Conservation (phyloP, 2,329 filamentous ascomycete genomes). For the Alternaria angustiovoidea region DNA sequence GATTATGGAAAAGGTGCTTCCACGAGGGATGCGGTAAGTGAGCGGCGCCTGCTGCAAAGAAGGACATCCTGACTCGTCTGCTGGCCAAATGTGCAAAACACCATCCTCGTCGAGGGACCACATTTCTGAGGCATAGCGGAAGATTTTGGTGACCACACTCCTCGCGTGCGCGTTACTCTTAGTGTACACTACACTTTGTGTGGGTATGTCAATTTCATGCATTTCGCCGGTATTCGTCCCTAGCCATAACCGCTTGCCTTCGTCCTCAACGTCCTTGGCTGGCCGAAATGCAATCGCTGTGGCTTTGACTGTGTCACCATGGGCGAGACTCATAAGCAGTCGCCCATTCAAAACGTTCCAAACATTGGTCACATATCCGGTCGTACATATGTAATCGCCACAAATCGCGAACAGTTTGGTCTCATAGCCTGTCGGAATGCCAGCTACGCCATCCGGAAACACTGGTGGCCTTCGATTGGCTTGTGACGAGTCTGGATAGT, state of each 20-base stretch:
- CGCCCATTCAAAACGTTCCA: constrained; percentile 89
- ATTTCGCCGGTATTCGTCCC: constrained; percentile 89
- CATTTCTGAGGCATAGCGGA: constrained; percentile 84
- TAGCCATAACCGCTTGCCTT: constrained; percentile 85
- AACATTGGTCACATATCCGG: constrained; percentile 83
- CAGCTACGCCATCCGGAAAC: constrained; percentile 73
- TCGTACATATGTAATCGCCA: constrained; percentile 85
- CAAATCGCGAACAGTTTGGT: constrained; percentile 86
- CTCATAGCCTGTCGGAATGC: constrained; percentile 87
- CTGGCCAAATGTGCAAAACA: constrained; percentile 84
- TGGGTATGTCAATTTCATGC: constrained; percentile 83
- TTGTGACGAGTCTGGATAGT: constrained; percentile 84
- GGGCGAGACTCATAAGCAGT: constrained; percentile 78
- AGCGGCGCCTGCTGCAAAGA: constrained; percentile 78
- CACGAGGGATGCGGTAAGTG: constrained; percentile 78
- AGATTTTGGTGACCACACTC: constrained; percentile 82
- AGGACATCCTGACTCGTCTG: constrained; percentile 77
- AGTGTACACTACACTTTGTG: constrained; percentile 73
- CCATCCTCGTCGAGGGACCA: constrained; percentile 95
- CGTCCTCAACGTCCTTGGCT: constrained; percentile 75
- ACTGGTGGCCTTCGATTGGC: constrained; percentile 84
- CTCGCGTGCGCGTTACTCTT: constrained; percentile 78
- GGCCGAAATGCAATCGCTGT: constrained; percentile 88
- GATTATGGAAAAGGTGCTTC: constrained; percentile 87
- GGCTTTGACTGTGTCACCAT: constrained; percentile 85